A percentile compares a stretch with the other conserved stretches of the same genome.
Evolutionary conservation across 345 rosid species (phyloP).

Genomic region (Sisymbrium irio): DNA sequence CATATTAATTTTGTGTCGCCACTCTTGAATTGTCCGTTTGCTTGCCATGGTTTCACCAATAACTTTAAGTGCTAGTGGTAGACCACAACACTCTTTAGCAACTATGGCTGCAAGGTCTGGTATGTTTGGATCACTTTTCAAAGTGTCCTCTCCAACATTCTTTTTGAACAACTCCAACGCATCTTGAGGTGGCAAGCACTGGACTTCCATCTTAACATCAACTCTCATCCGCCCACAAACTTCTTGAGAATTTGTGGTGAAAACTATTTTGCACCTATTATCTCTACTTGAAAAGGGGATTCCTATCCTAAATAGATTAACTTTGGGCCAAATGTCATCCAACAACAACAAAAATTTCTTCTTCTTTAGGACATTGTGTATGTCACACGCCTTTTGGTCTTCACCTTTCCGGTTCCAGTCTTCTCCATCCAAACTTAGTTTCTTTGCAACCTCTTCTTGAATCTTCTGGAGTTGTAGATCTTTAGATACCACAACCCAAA

Average conservation of each 20-base stretch:
- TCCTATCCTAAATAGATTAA: neutral
- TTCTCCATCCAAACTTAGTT: neutral
- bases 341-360: neutral
- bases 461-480: neutral
- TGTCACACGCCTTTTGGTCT: neutral
- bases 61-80: too few relatives aligned
- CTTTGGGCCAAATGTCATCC: conserved; percentile 8
- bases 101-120: too few relatives aligned
- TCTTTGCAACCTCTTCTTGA: conserved; percentile 15
- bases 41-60: conserved; percentile 42
- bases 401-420: neutral
- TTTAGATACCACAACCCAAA: too few relatives aligned
- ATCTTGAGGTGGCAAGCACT: too few relatives aligned
- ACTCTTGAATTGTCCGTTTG: conserved; percentile 19
- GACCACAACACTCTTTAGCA: too few relatives aligned
- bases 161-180: too few relatives aligned
- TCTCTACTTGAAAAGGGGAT: neutral
- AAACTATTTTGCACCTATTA: conserved; percentile 4
- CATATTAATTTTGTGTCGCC: conserved; percentile 30
- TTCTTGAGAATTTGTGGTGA: conserved; percentile 13
- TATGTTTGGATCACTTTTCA: too few relatives aligned
- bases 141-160: too few relatives aligned
- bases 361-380: neutral
- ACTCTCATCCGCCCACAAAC: conserved; percentile 1
- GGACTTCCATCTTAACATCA: too few relatives aligned